Conservation (phyloP, 108 stramenopile species). For the Nitzschia sp. region DNA sequence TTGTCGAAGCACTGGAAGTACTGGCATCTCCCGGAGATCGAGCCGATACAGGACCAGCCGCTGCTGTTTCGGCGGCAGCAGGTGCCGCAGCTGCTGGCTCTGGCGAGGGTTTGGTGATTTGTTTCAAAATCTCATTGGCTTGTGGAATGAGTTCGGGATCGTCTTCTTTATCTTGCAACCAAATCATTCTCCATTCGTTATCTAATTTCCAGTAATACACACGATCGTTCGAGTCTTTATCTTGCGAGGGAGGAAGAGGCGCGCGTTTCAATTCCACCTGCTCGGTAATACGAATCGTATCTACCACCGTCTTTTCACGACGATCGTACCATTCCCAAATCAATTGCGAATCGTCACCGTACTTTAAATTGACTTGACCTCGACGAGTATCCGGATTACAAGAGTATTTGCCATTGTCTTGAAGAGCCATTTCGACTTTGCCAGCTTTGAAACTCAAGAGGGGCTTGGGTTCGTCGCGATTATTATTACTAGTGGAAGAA, state of each 20-base stretch:
- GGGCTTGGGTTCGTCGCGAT: slow-evolving; percentile 35
- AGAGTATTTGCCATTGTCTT: slow-evolving; percentile 63
- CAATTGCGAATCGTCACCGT: slow-evolving; percentile 28
- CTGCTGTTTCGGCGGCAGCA: slow-evolving; percentile 34
- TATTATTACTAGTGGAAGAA: slow-evolving; percentile 5
- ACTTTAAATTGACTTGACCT: slow-evolving; percentile 63
- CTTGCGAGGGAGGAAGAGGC: slow-evolving; percentile 36
- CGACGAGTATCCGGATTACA: slow-evolving; percentile 69
- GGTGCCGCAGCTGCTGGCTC: slow-evolving; percentile 7
- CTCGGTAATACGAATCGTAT: slow-evolving; percentile 44
- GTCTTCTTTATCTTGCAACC: slow-evolving; percentile 77
- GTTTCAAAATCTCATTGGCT: slow-evolving; percentile 66
- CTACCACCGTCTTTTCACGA: slow-evolving; percentile 63
- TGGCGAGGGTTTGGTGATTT: slow-evolving; percentile 39
- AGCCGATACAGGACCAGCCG: slow-evolving; percentile 40
- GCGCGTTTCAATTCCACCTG: slow-evolving; percentile 53
- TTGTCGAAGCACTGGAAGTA: slow-evolving; percentile 43
- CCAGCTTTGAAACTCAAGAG: slow-evolving; percentile 76
- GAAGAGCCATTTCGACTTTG: slow-evolving; percentile 58
- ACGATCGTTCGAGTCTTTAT: slow-evolving; percentile 32
- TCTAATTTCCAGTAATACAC: slow-evolving; percentile 41
- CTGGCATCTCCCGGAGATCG: slow-evolving; percentile 35
- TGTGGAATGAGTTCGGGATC: slow-evolving; percentile 60
- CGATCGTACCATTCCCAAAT: slow-evolving; percentile 80
- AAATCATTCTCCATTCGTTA: slow-evolving; percentile 63